Percentiles rank a stretch among this genome's conserved stretches.
These are phyloP conservation scores for Podila horticola DNA, from an alignment of 192 early-diverging fungal genomes.

Conservation along the genomic window DNA sequence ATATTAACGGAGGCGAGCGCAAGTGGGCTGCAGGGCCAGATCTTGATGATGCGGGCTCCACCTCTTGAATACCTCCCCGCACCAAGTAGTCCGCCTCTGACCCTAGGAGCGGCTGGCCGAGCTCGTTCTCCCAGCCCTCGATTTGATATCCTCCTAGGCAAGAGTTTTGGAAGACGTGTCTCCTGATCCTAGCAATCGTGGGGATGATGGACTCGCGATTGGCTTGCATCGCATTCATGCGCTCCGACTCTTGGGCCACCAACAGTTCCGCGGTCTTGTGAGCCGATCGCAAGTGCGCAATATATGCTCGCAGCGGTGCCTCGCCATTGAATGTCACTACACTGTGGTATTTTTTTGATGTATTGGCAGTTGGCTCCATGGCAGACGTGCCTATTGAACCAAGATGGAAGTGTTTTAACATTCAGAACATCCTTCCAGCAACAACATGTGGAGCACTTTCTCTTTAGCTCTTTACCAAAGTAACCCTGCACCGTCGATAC, in stretches of 20 bases:
- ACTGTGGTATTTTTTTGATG: not conserved
- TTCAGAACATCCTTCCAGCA: not conserved
- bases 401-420: not conserved
- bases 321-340: constrained; percentile 14
- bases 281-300: constrained; percentile 22
- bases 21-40: constrained; percentile 7
- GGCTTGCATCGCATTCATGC: constrained; percentile 19
- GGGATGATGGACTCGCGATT: constrained; percentile 42
- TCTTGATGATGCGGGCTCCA: not conserved
- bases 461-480: constrained; percentile 20
- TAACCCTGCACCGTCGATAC: constrained; percentile 15
- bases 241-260: constrained; percentile 28
- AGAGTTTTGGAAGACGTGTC: constrained; percentile 41
- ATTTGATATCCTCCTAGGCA: constrained; percentile 17
- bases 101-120: constrained; percentile 25
- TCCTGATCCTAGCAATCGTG: constrained; percentile 22
- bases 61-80: constrained; percentile 33
- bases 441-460: no score
- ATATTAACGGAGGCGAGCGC: not conserved
- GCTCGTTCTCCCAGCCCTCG: constrained; percentile 44
- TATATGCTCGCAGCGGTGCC: constrained; percentile 15
- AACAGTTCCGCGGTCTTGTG: constrained; percentile 30
- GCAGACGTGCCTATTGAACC: not conserved
- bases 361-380: constrained; percentile 4
- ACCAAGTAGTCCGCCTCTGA: constrained; percentile 38